phyloP scores from a whole-genome alignment of 2,329 filamentous ascomycete genomes.

The Colletotrichum magnum region DNA sequence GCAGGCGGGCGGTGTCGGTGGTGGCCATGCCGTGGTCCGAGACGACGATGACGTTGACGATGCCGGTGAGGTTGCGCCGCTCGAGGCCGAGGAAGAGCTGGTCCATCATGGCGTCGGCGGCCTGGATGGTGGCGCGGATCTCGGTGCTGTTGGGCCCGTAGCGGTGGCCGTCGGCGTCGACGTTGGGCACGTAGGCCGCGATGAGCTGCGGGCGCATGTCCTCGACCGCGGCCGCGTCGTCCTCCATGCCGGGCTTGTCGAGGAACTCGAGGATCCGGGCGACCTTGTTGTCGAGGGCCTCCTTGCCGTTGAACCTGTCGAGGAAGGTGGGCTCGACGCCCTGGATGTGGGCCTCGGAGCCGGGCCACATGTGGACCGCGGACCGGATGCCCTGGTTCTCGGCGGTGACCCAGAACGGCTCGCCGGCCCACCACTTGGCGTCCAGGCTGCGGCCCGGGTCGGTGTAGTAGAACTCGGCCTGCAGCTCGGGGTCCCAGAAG shows the following conservation, averaged over 20 bases:
- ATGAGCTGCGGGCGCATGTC: slow-evolving; percentile 88
- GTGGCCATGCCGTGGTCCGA: slow-evolving; percentile 99
- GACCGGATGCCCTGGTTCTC: slow-evolving; percentile 84
- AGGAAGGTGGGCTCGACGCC: slow-evolving; percentile 83
- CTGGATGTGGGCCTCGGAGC: slow-evolving; percentile 88
- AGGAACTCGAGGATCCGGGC: slow-evolving; percentile 84
- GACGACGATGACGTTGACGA: slow-evolving; percentile 96
- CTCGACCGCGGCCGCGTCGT: slow-evolving; percentile 61
- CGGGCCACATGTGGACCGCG: slow-evolving; percentile 99
- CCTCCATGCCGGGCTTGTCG: slow-evolving; percentile 83
- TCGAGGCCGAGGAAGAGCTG: slow-evolving; percentile 82
- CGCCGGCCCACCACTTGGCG: slow-evolving; percentile 93
- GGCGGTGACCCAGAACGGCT: slow-evolving; percentile 94
- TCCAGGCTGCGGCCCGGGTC: slow-evolving; percentile 82
- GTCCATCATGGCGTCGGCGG: slow-evolving; percentile 88
- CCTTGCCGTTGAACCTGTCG: slow-evolving; percentile 87
- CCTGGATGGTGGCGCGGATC: slow-evolving; percentile 81
- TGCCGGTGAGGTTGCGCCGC: slow-evolving; percentile 84
- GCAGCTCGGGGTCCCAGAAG: slow-evolving; percentile 87
- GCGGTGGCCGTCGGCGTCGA: slow-evolving; percentile 88
- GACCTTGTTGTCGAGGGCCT: slow-evolving; percentile 82
- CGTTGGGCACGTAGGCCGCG: slow-evolving; percentile 93
- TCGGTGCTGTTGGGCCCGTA: slow-evolving; percentile 97
- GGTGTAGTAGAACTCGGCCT: slow-evolving; percentile 91
- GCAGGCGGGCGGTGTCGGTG: slow-evolving; percentile 82